Conservation (phyloP, 78 protist genomes). For the Dictyostelium intermedium region DNA sequence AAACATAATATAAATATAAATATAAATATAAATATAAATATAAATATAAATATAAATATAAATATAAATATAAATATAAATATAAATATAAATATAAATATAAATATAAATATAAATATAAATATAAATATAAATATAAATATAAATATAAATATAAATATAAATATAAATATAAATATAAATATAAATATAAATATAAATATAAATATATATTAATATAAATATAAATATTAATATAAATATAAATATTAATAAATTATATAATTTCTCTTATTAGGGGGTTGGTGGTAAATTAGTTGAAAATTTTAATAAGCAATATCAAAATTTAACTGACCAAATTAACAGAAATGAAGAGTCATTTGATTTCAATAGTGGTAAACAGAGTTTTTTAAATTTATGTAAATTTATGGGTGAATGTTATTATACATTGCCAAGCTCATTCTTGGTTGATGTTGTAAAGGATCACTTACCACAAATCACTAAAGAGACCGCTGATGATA, state of each 20-base stretch:
- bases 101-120: neutral
- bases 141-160: neutral
- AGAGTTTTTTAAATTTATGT: neutral
- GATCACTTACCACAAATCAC: constrained; percentile 12
- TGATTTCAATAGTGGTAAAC: neutral
- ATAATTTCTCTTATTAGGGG: neutral
- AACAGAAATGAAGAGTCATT: neutral
- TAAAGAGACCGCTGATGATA: neutral
- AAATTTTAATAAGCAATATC: neutral
- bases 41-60: neutral
- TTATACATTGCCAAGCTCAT: neutral
- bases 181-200: neutral
- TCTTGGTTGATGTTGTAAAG: neutral
- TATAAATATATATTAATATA: neutral
- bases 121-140: neutral
- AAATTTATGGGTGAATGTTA: constrained; percentile 58
- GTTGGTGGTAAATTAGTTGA: neutral
- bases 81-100: neutral
- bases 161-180: neutral
- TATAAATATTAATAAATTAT: neutral
- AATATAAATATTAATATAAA: neutral
- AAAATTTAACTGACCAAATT: neutral
- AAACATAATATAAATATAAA: neutral
- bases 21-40: neutral
- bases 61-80: neutral